phyloP scores from a whole-genome alignment of 23 red algal species.

The Rhodosorus marinus region DNA sequence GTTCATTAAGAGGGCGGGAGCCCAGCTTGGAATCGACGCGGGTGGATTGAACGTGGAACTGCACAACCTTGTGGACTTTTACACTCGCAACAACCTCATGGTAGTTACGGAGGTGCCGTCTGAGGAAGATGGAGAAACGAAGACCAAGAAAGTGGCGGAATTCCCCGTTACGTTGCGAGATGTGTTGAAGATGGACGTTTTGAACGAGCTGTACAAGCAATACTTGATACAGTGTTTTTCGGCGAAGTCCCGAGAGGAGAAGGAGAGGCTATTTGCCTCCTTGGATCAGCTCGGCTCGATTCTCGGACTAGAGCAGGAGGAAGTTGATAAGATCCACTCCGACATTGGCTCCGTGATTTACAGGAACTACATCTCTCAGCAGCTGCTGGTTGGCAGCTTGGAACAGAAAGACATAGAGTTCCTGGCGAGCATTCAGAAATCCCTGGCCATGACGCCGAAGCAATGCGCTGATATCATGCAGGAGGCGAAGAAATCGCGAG shows the following conservation, averaged over 20 bases:
- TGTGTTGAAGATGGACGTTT: slow-evolving; percentile 51
- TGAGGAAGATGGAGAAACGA: slow-evolving; percentile 16
- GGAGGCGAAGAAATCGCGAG: slow-evolving; percentile 62
- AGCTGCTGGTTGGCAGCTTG: slow-evolving; percentile 43
- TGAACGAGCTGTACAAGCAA: slow-evolving; percentile 86
- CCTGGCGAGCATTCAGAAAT: slow-evolving; percentile 70
- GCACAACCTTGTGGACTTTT: slow-evolving; percentile 81
- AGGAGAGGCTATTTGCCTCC: slow-evolving; percentile 49
- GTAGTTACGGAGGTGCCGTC: slow-evolving; percentile 21
- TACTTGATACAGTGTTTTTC: slow-evolving; percentile 97
- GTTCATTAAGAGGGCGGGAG: slow-evolving; percentile 72
- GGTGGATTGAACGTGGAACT: slow-evolving; percentile 82
- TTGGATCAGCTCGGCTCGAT: slow-evolving; percentile 66
- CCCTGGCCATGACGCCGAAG: slow-evolving; percentile 59
- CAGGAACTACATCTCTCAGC: slow-evolving; percentile 73
- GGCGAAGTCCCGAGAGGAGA: slow-evolving; percentile 71
- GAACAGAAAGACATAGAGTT: slow-evolving; percentile 80
- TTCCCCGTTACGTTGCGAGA: slow-evolving; percentile 71
- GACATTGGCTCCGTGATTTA: slow-evolving; percentile 90
- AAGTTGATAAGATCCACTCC: slow-evolving; percentile 81
- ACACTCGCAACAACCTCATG: slow-evolving; percentile 62
- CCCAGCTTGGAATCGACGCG: slow-evolving; percentile 81
- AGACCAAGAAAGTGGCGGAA: slow-evolving; percentile 10
- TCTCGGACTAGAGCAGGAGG: slow-evolving; percentile 50
- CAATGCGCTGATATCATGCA: slow-evolving; percentile 42